Evolutionary conservation across 2,329 filamentous ascomycete genomes (phyloP).

Genomic region (Basipetospora chlamydospora): DNA sequence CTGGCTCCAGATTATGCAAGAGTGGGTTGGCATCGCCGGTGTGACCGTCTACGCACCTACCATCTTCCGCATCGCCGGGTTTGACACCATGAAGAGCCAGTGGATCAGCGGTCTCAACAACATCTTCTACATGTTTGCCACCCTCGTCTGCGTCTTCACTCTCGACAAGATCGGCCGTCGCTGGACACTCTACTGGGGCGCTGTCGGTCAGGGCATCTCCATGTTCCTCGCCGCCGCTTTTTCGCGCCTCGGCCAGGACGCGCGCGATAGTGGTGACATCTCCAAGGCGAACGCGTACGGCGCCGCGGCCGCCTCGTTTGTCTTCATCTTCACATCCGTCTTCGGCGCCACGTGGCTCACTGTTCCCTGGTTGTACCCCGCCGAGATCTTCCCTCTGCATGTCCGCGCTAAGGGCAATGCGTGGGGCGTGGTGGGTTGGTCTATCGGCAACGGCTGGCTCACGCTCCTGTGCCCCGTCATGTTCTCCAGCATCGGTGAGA

Average conservation of each 20-base stretch:
- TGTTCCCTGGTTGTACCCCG: slow-evolving; percentile 49
- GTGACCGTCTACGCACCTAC: slow-evolving; percentile 46
- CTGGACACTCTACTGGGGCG: slow-evolving; percentile 27
- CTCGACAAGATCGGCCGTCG: slow-evolving; percentile 29
- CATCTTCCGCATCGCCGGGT: slow-evolving; percentile 55
- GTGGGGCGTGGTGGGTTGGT: slow-evolving; percentile 48
- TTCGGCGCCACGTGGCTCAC: slow-evolving; percentile 56
- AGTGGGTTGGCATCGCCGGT: slow-evolving; percentile 56
- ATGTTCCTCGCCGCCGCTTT: slow-evolving; percentile 48
- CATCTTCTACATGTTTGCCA: slow-evolving; percentile 32
- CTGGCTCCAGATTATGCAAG: slow-evolving; percentile 58
- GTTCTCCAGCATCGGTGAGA: slow-evolving; percentile 34
- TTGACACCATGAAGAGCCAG: slow-evolving; percentile 41
- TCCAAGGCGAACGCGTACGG: slow-evolving; percentile 38
- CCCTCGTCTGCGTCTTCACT: slow-evolving; percentile 22
- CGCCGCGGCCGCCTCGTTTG: slow-evolving; percentile 52
- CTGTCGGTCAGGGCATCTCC: slow-evolving; percentile 32
- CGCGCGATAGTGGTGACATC: slow-evolving; percentile 23
- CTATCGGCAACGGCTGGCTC: slow-evolving; percentile 61
- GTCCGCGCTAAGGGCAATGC: slow-evolving; percentile 48
- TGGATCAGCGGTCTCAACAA: slow-evolving; percentile 45
- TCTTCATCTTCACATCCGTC: slow-evolving; percentile 48
- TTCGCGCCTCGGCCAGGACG: slow-evolving; percentile 32
- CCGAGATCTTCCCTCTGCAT: slow-evolving; percentile 49
- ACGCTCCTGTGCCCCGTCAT: slow-evolving; percentile 74